Base-by-base conservation (phyloP, 139 green algal genomes). In the Chlorokybus atmophyticus region DNA sequence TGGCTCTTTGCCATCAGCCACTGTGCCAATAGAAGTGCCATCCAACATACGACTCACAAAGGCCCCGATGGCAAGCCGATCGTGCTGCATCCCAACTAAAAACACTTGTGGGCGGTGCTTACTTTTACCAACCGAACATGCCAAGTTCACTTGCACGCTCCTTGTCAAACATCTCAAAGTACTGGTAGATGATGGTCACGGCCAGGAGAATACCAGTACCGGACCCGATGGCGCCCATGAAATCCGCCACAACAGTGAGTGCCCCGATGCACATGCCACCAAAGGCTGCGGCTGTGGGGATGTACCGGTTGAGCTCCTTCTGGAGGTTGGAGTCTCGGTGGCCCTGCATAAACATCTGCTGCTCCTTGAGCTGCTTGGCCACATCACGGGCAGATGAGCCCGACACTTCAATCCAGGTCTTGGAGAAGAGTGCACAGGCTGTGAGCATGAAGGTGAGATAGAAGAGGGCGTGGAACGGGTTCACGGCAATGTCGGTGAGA, bases 331-430 rank as follows among this genome's bases (percentile, higher is more conserved):
- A 68, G 73, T 94, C 85, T 23, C 85, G 76, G 73, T 94, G 84
- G 40, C 85, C 85, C n/a, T 49, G 60, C 57, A 78, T 75, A 30
- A 78, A 66, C 71, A 78, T 78, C 54, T 78, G 71, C 57, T 78
- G 64, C 59, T 78, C 65, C 57, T 90, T 90, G 52, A 99, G 84
- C 79, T 97, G 85, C 80, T 93, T 94, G 28, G 92, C 92, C 2
- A 99, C 92, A 59, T 99, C 92, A 49, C 58, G 74, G 26, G 92
- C 86, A 29, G 73, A 87, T 32, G 85, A 88, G 31, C 91, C 92
- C 0, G 82, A 93, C n/a, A 99, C 87, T 79, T 99, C 92, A 61
- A 99, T 98, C 92, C 92, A 99, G 30, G 88, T 96, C 82, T 97
- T 97, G 64, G 88, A 96, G 78, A 98, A 97, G n/a, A 97, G 71